A percentile compares a stretch with the other conserved stretches of the same genome.
These are phyloP conservation scores for Moniliophthora roreri DNA, from an alignment of 1,284 basidiomycete genomes.

Conservation along the genomic window DNA sequence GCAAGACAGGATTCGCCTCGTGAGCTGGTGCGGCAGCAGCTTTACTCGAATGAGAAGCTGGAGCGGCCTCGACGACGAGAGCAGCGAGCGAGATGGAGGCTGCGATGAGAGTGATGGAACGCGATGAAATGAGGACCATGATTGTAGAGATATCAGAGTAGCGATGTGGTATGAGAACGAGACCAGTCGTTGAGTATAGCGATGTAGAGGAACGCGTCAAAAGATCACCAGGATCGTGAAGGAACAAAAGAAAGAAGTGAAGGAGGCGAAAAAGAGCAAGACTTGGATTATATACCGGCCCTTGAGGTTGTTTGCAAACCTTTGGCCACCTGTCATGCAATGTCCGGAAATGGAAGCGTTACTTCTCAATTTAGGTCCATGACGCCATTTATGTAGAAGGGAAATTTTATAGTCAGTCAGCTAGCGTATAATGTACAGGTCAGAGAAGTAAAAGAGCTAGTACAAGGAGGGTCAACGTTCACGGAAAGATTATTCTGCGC, in stretches of 20 bases:
- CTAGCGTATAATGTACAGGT: neutral
- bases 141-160: constrained; percentile 19
- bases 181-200: constrained; percentile 14
- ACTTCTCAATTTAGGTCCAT: neutral
- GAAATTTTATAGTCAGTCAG: neutral
- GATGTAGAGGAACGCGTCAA: constrained; percentile 14
- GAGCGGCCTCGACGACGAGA: constrained; percentile 33
- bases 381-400: too few species aligned
- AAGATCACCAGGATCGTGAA: constrained; percentile 13
- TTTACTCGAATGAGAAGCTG: constrained; percentile 20
- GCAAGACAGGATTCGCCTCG: constrained; percentile 8
- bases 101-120: constrained; percentile 42
- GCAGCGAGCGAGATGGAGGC: constrained; percentile 42
- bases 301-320: constrained; percentile 10
- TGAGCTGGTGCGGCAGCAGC: constrained; percentile 1
- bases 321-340: constrained; percentile 1
- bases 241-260: constrained; percentile 13
- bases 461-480: too few species aligned
- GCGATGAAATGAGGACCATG: constrained; percentile 49
- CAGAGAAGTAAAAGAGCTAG: too few species aligned
- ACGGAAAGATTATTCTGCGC: too few species aligned
- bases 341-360: constrained; percentile 7
- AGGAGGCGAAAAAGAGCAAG: constrained; percentile 15
- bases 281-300: constrained; percentile 8
- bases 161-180: constrained; percentile 11